phyloP scores from a whole-genome alignment of 2,329 filamentous ascomycete genomes.

The Coleophoma eucalyptorum region DNA sequence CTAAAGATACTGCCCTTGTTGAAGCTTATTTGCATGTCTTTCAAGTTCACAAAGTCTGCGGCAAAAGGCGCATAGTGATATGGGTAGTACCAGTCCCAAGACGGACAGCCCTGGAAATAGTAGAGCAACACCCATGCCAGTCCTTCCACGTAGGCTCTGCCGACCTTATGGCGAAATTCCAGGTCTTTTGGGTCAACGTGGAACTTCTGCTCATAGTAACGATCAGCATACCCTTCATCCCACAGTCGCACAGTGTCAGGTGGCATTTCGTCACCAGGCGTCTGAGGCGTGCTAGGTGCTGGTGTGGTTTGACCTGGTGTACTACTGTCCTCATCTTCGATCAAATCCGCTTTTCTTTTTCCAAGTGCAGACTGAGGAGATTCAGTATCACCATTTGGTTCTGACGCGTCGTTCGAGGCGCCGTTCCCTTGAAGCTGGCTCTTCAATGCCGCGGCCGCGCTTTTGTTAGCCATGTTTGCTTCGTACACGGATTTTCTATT shows the following conservation, averaged over 20 bases:
- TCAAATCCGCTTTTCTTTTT: slow-evolving; percentile 74
- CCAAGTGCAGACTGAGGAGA: slow-evolving; percentile 49
- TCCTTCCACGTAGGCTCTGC: slow-evolving; percentile 87
- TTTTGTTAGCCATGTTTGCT: slow-evolving; percentile 85
- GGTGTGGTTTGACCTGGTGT: slow-evolving; percentile 59
- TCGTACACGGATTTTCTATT: slow-evolving; percentile 64
- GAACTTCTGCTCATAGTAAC: slow-evolving; percentile 98
- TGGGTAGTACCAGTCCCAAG: slow-evolving; percentile 99
- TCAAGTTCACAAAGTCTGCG: slow-evolving; percentile 84
- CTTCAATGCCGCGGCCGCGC: slow-evolving; percentile 84
- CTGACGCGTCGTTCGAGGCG: not conserved
- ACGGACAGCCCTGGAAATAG: slow-evolving; percentile 97
- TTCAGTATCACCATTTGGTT: slow-evolving; percentile 22
- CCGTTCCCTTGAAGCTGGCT: slow-evolving; percentile 54
- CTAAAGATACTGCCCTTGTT: slow-evolving; percentile 80
- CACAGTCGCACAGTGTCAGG: slow-evolving; percentile 84
- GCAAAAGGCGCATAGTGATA: slow-evolving; percentile 98
- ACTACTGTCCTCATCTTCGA: slow-evolving; percentile 56
- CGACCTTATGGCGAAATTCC: slow-evolving; percentile 85
- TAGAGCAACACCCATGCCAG: slow-evolving; percentile 94
- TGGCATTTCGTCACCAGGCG: slow-evolving; percentile 56
- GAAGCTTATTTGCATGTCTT: slow-evolving; percentile 75
- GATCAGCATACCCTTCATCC: slow-evolving; percentile 92
- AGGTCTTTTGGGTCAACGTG: slow-evolving; percentile 75
- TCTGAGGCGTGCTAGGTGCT: slow-evolving; percentile 40